phyloP scores from a whole-genome alignment of 768 basidiomycete species.

The Austroboletus festivus region DNA sequence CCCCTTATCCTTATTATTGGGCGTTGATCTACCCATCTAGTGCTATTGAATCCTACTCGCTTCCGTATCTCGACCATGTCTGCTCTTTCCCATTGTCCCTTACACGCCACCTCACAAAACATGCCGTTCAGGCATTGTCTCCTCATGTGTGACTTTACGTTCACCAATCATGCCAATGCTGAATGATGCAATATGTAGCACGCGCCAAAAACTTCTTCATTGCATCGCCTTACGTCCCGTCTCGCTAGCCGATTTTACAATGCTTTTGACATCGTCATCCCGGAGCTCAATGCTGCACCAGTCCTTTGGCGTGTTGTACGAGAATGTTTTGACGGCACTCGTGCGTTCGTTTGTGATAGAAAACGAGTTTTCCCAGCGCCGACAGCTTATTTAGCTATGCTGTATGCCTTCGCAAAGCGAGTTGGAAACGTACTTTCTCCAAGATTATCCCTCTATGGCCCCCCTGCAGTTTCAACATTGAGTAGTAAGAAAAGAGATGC shows the following conservation, averaged over 20 bases:
- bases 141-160: conserved; percentile 49
- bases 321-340: conserved; percentile 64
- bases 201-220: conserved; percentile 51
- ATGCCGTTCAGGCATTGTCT: conserved; percentile 61
- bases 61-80: conserved; percentile 79
- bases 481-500: conserved; percentile 38
- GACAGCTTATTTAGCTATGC: conserved; percentile 39
- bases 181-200: conserved; percentile 42
- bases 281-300: conserved; percentile 73
- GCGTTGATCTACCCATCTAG: conserved; percentile 37
- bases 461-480: conserved; percentile 43
- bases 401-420: conserved; percentile 64
- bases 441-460: conserved; percentile 57
- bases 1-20: background rate
- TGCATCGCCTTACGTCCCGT: conserved; percentile 62
- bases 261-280: conserved; percentile 57
- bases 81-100: conserved; percentile 60
- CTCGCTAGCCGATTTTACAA: conserved; percentile 56
- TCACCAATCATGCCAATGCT: conserved; percentile 7
- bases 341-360: conserved; percentile 46
- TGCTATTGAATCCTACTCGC: conserved; percentile 65
- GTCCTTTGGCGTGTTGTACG: conserved; percentile 72
- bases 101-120: conserved; percentile 69
- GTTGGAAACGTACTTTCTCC: conserved; percentile 54
- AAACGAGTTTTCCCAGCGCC: background rate